Percentiles rank a stretch among this genome's conserved stretches.
Evolutionary conservation across 306 rosid genomes (phyloP).

Genomic region (Casuarina glauca): DNA sequence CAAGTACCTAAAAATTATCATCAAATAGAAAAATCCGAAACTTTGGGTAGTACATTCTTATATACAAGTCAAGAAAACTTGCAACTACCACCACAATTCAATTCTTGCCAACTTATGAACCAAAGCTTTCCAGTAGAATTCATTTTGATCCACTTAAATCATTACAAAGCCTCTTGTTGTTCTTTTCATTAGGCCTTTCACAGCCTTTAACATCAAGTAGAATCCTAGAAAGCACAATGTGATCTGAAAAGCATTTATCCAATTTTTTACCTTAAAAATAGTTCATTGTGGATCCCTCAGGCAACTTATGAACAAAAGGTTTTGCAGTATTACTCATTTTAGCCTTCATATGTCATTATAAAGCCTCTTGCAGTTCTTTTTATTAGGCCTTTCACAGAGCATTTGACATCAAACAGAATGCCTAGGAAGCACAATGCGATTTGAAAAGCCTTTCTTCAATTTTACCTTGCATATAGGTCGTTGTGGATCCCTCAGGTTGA

Average conservation of each 20-base stretch:
- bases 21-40: background rate
- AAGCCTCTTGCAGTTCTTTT: conserved; percentile 1
- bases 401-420: background rate
- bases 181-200: background rate
- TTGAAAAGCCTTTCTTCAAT: background rate
- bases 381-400: conserved; percentile 5
- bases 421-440: background rate
- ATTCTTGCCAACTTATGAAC: background rate
- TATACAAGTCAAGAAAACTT: background rate
- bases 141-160: background rate
- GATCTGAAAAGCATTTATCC: background rate
- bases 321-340: background rate
- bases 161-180: background rate
- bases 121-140: background rate
- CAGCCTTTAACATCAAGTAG: background rate
- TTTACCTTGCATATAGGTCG: conserved; percentile 42
- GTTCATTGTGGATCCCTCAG: conserved; percentile 40
- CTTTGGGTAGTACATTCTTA: background rate
- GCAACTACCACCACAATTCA: background rate
- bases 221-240: background rate
- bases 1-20: background rate
- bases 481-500: conserved; percentile 39
- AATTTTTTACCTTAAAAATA: conserved; percentile 32
- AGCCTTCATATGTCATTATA: background rate
- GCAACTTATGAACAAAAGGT: background rate